Evolutionary conservation across 257 asterid species (phyloP).

Genomic region (Mitragyna speciosa): DNA sequence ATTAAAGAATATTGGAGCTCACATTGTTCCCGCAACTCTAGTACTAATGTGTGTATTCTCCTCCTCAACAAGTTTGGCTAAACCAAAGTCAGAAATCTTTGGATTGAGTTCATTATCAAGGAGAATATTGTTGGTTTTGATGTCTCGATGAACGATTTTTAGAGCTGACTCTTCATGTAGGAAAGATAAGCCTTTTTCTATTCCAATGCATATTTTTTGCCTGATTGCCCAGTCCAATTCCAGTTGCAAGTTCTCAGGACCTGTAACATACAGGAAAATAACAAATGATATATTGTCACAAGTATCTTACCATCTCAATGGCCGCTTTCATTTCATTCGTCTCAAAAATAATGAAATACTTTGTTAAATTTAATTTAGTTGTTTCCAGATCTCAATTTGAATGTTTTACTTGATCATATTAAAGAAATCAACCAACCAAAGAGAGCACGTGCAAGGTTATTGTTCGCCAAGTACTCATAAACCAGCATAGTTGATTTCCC

Average conservation of each 20-base stretch:
- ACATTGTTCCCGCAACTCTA: slow-evolving; percentile 51
- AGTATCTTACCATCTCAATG: too few species aligned
- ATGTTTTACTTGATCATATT: background rate
- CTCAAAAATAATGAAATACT: too few species aligned
- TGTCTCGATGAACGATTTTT: slow-evolving; percentile 49
- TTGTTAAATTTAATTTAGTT: too few species aligned
- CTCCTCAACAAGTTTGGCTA: slow-evolving; percentile 50
- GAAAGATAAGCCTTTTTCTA: slow-evolving; percentile 44
- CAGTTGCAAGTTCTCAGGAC: slow-evolving; percentile 32
- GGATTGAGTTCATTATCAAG: slow-evolving; percentile 46
- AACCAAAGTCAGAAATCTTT: slow-evolving; percentile 50
- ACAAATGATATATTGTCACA: background rate
- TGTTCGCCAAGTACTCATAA: slow-evolving; percentile 50
- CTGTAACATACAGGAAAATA: slow-evolving; percentile 11
- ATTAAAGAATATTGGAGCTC: slow-evolving; percentile 8
- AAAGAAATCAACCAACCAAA: slow-evolving; percentile 26
- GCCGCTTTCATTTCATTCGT: too few species aligned
- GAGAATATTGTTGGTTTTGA: slow-evolving; percentile 44
- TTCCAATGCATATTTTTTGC: slow-evolving; percentile 37
- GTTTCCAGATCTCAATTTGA: background rate
- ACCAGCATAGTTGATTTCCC: slow-evolving; percentile 45
- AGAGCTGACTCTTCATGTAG: slow-evolving; percentile 45
- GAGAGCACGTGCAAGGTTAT: slow-evolving; percentile 47
- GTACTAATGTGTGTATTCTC: slow-evolving; percentile 51
- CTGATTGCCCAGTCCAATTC: slow-evolving; percentile 42